phyloP scores from a whole-genome alignment of 2,329 filamentous ascomycete species.

The Fusarium chaquense region DNA sequence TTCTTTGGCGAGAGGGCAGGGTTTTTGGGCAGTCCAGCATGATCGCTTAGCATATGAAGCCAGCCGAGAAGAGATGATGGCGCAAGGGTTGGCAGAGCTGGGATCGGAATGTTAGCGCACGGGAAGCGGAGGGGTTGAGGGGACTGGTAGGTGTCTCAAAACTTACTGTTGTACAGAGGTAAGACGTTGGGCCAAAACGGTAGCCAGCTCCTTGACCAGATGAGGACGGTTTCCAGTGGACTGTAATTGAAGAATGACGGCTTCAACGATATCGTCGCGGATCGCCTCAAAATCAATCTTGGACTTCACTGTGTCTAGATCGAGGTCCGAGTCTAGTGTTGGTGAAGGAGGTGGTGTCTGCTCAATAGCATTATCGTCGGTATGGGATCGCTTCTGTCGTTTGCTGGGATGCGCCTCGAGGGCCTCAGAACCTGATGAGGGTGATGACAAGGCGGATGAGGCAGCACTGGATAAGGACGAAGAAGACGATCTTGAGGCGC shows the following conservation, averaged over 20 bases:
- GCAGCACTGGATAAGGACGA: slow-evolving; percentile 47
- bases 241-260: slow-evolving; percentile 87
- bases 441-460: slow-evolving; percentile 50
- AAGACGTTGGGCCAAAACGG: slow-evolving; percentile 79
- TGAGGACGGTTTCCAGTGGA: slow-evolving; percentile 92
- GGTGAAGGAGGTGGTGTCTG: slow-evolving; percentile 74
- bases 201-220: slow-evolving; percentile 91
- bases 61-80: slow-evolving; percentile 93
- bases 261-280: slow-evolving; percentile 95
- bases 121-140: slow-evolving; percentile 26
- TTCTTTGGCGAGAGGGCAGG: slow-evolving; percentile 92
- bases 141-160: slow-evolving; percentile 17
- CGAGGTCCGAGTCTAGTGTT: slow-evolving; percentile 47
- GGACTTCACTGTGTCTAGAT: slow-evolving; percentile 44
- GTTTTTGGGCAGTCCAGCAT: slow-evolving; percentile 80
- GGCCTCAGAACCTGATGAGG: slow-evolving; percentile 49
- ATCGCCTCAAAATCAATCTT: slow-evolving; percentile 79
- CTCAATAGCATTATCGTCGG: slow-evolving; percentile 81
- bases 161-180: slow-evolving; percentile 92
- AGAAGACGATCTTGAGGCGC: slow-evolving; percentile 49
- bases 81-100: slow-evolving; percentile 95
- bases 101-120: slow-evolving; percentile 47
- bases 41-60: slow-evolving; percentile 90
- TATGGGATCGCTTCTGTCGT: slow-evolving; percentile 84
- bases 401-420: slow-evolving; percentile 64